These are phyloP conservation scores for Trichosanthes cucumerina DNA, from an alignment of 306 rosid genomes.

Conservation along the genomic window DNA sequence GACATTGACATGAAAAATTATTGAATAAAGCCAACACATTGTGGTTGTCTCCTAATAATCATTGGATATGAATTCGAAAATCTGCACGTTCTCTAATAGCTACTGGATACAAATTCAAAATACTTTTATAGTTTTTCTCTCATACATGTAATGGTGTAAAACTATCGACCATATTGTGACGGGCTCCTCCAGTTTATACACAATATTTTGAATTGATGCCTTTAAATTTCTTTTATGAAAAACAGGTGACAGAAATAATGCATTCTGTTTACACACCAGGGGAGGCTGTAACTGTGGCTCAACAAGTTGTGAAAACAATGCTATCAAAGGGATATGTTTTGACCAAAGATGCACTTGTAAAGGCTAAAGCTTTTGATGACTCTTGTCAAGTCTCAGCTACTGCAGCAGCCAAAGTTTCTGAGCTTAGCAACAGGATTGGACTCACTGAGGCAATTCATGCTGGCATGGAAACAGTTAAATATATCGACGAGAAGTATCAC, in stretches of 20 bases:
- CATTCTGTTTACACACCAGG: conserved; percentile 49
- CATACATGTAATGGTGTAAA: too few relatives aligned
- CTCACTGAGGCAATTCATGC: conserved; percentile 57
- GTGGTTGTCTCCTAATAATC: too few relatives aligned
- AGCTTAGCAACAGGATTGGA: conserved; percentile 62
- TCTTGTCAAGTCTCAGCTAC: conserved; percentile 54
- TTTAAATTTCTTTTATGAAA: neutral
- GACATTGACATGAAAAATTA: too few relatives aligned
- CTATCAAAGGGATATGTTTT: conserved; percentile 79
- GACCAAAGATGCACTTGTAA: conserved; percentile 65
- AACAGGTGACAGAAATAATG: conserved; percentile 37
- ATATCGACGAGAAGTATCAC: conserved; percentile 64
- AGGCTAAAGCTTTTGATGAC: conserved; percentile 82
- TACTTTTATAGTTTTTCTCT: too few relatives aligned
- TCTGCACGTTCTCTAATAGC: too few relatives aligned
- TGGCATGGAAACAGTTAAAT: conserved; percentile 56
- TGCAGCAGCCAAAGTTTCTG: conserved; percentile 63
- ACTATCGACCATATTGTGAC: too few relatives aligned
- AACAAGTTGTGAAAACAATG: conserved; percentile 79
- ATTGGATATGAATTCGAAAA: too few relatives aligned
- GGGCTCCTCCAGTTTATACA: neutral
- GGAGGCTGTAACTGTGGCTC: conserved; percentile 67
- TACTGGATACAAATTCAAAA: neutral
- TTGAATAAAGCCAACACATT: too few relatives aligned
- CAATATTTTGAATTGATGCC: neutral